Evolutionary conservation across 345 rosid genomes (phyloP), one percentile per base, ranked within the genome.

Genomic region (Gossypium thurberi): DNA sequence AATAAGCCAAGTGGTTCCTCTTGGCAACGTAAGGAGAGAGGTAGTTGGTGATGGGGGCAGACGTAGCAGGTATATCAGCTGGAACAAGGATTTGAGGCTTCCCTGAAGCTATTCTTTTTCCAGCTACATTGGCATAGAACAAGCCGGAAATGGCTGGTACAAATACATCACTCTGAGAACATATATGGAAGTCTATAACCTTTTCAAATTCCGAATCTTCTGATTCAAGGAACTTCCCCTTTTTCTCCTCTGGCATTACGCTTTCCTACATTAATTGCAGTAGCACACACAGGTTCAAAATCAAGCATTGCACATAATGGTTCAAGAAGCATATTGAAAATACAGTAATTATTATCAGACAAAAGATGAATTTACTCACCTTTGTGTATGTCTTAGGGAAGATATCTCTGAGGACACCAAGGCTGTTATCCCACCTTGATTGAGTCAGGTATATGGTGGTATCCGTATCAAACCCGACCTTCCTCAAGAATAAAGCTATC

Each of bases 61-160:
- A 84, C 7, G 89, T 50, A 60, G 83, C 87, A 2, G 92, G 69
- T 75, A 92, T 88, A 53, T 82, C 84, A 13, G 96, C 89, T 2
- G 98, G 98, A 65, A 95, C 94, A 40, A 95, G 80, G 82, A 92
- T 88, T 60, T 95, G 97, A 65, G 88, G 78, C 85, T 84, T 95
- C 23, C 97, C 94, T 14, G 88, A 77, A 62, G 96, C 97, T 81
- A 95, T 88, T 84, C 99, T 90, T 79, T 91, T 90, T 28, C 98
- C 99, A 3, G 91, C 99, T 67, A 88, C 92, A 78, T 95, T 95
- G 75, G 98, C 92, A n/a, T 95, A 95, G 81, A 95, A 95, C 58
- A 95, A 84, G 75, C 99, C 98, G 0, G 99, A 89, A 79, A 92
- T 95, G 55, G 97, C 97, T 3, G 98, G 99, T 10, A 95, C 96